Evolutionary conservation across 2,329 filamentous ascomycete genomes (phyloP).

Genomic region (Fusarium pseudonygamai): DNA sequence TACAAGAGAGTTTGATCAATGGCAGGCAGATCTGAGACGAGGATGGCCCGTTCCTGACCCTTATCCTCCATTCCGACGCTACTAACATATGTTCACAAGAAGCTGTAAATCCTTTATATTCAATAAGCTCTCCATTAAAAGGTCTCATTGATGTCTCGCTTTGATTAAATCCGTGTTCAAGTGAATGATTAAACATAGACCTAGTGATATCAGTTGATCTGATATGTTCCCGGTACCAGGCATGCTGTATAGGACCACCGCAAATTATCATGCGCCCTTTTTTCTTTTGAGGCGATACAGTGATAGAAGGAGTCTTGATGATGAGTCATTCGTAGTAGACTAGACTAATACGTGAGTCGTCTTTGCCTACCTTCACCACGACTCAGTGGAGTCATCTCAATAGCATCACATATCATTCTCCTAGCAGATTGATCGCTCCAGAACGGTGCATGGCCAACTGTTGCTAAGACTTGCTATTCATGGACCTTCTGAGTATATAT

Average conservation of each 20-base stretch:
- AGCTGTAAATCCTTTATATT: accelerated
- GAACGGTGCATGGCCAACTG: accelerated
- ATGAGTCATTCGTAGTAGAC: too few relatives aligned
- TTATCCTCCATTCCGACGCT: background rate
- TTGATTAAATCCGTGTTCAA: accelerated
- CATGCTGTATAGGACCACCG: too few relatives aligned
- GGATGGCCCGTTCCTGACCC: background rate
- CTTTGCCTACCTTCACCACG: background rate
- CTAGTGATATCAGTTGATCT: too few relatives aligned
- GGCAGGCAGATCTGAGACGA: background rate
- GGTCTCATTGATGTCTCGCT: accelerated
- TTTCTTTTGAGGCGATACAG: too few relatives aligned
- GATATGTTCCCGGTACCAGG: background rate
- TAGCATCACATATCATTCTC: too few relatives aligned
- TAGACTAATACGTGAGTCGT: accelerated
- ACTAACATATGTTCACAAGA: accelerated
- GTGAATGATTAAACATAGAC: background rate
- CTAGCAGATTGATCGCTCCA: accelerated
- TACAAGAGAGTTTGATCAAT: background rate
- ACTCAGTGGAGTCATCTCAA: background rate
- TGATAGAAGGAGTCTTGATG: too few relatives aligned
- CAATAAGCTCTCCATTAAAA: accelerated
- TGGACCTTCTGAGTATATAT: too few relatives aligned
- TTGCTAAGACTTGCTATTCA: accelerated
- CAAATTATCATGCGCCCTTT: background rate